Evolutionary conservation across 352 stramenopile genomes (phyloP), one percentile per base, ranked within the genome.

Genomic region (Phytophthora palmivora): DNA sequence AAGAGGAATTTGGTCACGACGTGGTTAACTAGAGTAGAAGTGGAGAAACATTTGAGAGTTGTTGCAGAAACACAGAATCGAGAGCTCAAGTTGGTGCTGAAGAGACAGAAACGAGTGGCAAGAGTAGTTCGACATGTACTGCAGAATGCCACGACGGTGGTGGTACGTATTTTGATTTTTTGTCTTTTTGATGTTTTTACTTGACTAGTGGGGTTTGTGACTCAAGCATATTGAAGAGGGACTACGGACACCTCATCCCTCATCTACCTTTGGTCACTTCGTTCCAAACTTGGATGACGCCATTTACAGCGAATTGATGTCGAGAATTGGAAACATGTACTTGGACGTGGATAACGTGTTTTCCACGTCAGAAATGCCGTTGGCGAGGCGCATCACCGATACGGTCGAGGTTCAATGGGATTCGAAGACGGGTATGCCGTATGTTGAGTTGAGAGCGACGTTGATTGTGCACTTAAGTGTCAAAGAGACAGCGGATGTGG

Each of bases 201-300:
- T n/a, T n/a, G n/a, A n/a, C n/a, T n/a, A n/a, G n/a, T n/a, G n/a
- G n/a, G n/a, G n/a, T n/a, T n/a, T n/a, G n/a, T n/a, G n/a, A n/a
- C n/a, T n/a, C n/a, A n/a, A 58, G 50, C 18, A 57, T 34, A 52
- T 58, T 39, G 56, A 65, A 45, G 56, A 65, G 19, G 47, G 36
- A 1, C 12, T 65, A 14, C 34, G 47, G 10, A 65, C 47, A 4
- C 39, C 56, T 15, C 15, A 38, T 14, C 56, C 46, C 3, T 8
- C 36, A 32, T 9, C 16, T 1, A 18, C 22, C 6, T n/a, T 56
- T 24, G 15, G 15, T 28, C 24, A 26, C 36, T 65, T 58, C 21
- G 38, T 53, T 21, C 56, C 56, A 21, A 65, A 34, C 24, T 30
- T 65, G 33, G 37, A 65, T 11, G 56, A 65, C 15, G 56, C 46